Base-by-base conservation (phyloP, 225 moss, liverwort and hornwort genomes). In the Anthoceros angustus region DNA sequence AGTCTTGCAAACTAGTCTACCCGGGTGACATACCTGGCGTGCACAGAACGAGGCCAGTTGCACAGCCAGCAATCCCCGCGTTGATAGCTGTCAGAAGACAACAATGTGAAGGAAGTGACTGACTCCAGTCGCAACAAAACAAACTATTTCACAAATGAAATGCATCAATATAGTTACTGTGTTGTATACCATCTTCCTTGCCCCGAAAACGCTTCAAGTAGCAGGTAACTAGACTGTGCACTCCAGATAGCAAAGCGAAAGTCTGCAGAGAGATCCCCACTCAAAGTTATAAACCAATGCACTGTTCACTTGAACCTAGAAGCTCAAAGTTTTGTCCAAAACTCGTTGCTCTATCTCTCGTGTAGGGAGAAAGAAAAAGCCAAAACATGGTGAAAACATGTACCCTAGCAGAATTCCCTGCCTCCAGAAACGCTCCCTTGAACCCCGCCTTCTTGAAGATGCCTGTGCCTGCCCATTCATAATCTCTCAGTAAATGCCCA, bases 51-150 rank as follows among this genome's bases (percentile, higher is more conserved):
- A 95, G 82, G 55, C 94, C 94, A 40, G 94, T 90, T 61, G 94
- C 94, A 68, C 94, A 95, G 38, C 94, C 90, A 67, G 94, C 90
- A 23, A 95, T 80, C 62, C 94, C 94, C 72, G 94, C 94, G 73
- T 90, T 95, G 70, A 86, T 77, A 73, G 90, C 90, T 93, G 87
- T 77, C 25, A 6, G 42, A 40, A 63, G 20, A 49, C 8, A 25
- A 14, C 39, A 43, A 9, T 20, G 67, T 63, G 15, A 46, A 25
- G 20, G 16, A 23, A 23, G 23, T 41, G 21, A 41, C 43, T 38
- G 23, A 66, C 10, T 9, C 11, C 10, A 40, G 40, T 14, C 12
- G 12, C 0, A 73, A 5, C 38, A 74, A 16, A 32, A 32, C 32
- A 32, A 32, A 32, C 61, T 42, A 23, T 62, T 12, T 4, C 65